Base-by-base conservation (phyloP, 2,329 filamentous ascomycete genomes). In the Botrytis aclada region DNA sequence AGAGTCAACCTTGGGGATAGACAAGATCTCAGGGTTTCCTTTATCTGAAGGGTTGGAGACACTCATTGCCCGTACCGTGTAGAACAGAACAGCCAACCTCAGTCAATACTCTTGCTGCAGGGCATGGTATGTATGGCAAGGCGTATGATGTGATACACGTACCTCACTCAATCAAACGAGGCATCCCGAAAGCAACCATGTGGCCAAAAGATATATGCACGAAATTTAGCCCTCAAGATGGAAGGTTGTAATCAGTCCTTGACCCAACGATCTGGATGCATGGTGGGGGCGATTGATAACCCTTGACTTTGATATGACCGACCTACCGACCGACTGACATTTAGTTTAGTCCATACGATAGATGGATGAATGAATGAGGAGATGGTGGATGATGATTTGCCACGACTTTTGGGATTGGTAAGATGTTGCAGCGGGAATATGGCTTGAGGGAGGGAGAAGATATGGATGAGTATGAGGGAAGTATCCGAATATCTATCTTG, bases 181-280 rank as follows among this genome's bases (percentile, higher is more conserved):
- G 29, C 29, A 65, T 34, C 41, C 29, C 43, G 41, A 37, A 10
- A 39, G 41, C 12, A 8, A 34, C 22, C 20, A 65, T 43, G 41
- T 10, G 41, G 20, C 6, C 20, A 47, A 47, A 2, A n/a, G n/a
- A 2, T 39, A n/a, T 9, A 62, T 65, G 29, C 29, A 34, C 22
- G 62, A 34, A 47, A 47, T 47, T 62, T 62, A 62, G 25, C 34
- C 60, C 25, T n/a, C 12, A n/a, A 41, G 60, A 62, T 62, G 60
- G 14, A 62, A 39, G 34, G 60, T 62, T 62, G 58, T 61, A 34
- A n/a, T n/a, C n/a, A n/a, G 37, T n/a, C 10, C 22, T 60, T 37
- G 58, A 34, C 60, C 60, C 60, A 62, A 65, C 39, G 41, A 47
- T 45, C 39, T 16, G 62, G 62, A 65, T 65, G 62, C 41, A 65